A percentile compares a stretch with the other conserved stretches of the same genome.
phyloP scores from a whole-genome alignment of 1,139 yeast genomes.

The Debaryomyces sp. region DNA sequence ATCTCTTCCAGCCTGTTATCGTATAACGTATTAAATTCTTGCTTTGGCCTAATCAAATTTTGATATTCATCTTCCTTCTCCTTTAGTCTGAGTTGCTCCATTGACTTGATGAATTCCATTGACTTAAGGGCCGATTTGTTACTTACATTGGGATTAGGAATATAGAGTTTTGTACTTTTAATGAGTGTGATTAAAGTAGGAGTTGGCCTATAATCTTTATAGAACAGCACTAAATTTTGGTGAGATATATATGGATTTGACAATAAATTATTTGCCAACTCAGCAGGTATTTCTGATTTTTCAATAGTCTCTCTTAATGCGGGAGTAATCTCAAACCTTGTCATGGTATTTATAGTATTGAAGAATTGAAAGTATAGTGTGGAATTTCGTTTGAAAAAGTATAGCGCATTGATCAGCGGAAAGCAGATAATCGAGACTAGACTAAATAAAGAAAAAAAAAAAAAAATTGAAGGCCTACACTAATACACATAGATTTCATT shows the following conservation, averaged over 20 bases:
- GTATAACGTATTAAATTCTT: constrained; percentile 31
- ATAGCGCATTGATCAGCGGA: constrained; percentile 1
- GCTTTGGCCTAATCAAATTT: constrained; percentile 45
- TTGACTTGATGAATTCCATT: constrained; percentile 59
- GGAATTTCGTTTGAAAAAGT: neutral
- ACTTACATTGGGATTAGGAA: constrained; percentile 17
- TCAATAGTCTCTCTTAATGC: constrained; percentile 19
- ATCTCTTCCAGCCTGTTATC: constrained; percentile 32
- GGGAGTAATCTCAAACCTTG: constrained; percentile 22
- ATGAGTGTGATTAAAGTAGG: constrained; percentile 26
- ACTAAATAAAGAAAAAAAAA: neutral
- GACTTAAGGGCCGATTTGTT: constrained; percentile 44
- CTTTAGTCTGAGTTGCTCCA: constrained; percentile 56
- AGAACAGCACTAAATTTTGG: constrained; percentile 25
- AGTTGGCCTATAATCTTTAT: constrained; percentile 26
- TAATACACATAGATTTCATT: neutral
- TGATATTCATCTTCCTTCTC: constrained; percentile 71
- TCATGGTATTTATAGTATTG: constrained; percentile 13
- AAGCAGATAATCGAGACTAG: neutral
- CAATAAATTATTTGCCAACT: constrained; percentile 14
- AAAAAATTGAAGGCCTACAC: neutral
- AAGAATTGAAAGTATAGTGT: neutral
- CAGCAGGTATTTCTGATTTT: constrained; percentile 14
- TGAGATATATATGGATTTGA: constrained; percentile 24
- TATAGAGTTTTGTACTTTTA: constrained; percentile 18